Base-by-base conservation (phyloP, 306 rosid species). In the Potentilla sterilis region DNA sequence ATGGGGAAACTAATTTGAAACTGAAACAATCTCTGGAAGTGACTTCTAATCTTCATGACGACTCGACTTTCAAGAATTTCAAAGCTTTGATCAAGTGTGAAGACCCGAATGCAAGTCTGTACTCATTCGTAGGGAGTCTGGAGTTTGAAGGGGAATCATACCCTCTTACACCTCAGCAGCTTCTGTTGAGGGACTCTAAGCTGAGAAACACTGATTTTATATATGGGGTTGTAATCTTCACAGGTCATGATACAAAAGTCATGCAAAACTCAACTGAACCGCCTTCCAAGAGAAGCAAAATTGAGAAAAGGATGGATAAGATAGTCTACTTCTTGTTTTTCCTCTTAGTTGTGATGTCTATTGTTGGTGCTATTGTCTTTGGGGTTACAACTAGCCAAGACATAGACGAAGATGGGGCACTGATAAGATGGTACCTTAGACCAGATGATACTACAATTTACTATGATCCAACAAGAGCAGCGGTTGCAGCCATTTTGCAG, bases 91-190 rank as follows among this genome's bases (percentile, higher is more conserved):
- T 96, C 67, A 84, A 79, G 73, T 96, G 98, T 80, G 99, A 96
- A 85, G 99, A 96, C 70, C 99, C 99, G 42, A 96, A 96, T 86
- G 98, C 99, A 57, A 92, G 88, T 81, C 83, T 96, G 89, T 92
- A 96, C 78, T 19, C 98, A 3, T 96, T 92, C 69, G 91, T 92
- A 11, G 99, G 99, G 3, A 86, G 85, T 77, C 19, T 96, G 81
- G 88, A 86, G 64, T 66, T 86, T 21, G 98, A 78, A 70, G 97
- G 84, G 55, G 91, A 90, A 61, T 92, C 73, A 15, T 59, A 70
- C 67, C 97, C 99, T 75, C 99, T 96, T 70, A 58, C 91, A 8
- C 99, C 97, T 68, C 98, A 92, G 83, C 99, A 96, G 84, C 91
- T 96, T 76, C 86, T 96, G 43, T 98, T 96, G 63, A 82, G 98